Conservation (phyloP, 2,329 filamentous ascomycete genomes). For the Sordariomycetes sp. region DNA sequence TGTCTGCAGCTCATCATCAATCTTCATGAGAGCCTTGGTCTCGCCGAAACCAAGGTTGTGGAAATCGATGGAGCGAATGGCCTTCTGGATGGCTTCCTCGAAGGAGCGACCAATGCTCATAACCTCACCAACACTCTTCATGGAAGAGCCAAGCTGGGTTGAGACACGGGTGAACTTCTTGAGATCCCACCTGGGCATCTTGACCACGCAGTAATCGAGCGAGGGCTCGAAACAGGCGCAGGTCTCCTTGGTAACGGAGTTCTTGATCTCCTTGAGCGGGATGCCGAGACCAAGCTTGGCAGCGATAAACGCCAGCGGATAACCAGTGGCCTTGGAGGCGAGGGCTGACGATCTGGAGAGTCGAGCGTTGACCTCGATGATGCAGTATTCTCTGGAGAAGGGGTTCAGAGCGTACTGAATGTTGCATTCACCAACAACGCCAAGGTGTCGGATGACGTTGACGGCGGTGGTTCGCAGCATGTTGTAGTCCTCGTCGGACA, state of each 20-base stretch:
- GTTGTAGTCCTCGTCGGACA: conserved; percentile 97
- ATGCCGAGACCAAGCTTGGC: conserved; percentile 94
- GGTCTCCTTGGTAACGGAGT: conserved; percentile 90
- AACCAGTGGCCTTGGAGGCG: conserved; percentile 94
- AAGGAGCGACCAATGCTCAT: conserved; percentile 97
- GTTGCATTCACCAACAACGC: conserved; percentile 97
- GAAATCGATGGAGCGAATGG: conserved; percentile 89
- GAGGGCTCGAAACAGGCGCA: conserved; percentile 98
- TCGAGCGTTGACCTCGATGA: conserved; percentile 97
- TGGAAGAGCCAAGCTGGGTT: conserved; percentile 89
- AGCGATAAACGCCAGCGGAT: conserved; percentile 91
- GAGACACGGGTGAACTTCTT: conserved; percentile 98
- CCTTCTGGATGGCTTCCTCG: conserved; percentile 97
- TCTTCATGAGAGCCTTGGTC: conserved; percentile 85
- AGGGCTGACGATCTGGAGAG: conserved; percentile 90
- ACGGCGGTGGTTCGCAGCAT: conserved; percentile 96
- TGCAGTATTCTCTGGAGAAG: conserved; percentile 92
- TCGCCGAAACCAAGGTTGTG: conserved; percentile 93
- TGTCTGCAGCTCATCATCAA: conserved; percentile 92
- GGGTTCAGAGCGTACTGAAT: conserved; percentile 98
- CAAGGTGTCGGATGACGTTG: conserved; percentile 93
- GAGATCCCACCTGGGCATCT: conserved; percentile 97
- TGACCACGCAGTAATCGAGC: conserved; percentile 95
- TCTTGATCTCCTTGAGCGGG: conserved; percentile 90
- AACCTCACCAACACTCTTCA: conserved; percentile 99